These are phyloP conservation scores for Aspergillus fijiensis DNA, from an alignment of 2,329 filamentous ascomycete species.

Conservation along the genomic window DNA sequence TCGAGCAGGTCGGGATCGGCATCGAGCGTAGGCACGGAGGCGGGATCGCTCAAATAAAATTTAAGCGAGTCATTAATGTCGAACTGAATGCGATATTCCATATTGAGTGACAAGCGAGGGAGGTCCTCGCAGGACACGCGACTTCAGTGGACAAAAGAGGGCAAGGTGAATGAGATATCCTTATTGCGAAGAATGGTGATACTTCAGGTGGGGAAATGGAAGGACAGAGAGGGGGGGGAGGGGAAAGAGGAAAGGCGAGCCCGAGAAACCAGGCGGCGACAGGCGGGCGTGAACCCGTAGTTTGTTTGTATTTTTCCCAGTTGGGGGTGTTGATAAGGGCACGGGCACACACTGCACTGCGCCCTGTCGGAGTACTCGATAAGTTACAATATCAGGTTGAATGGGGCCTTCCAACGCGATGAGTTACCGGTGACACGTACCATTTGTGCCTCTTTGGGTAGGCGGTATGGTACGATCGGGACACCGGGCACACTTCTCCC, in stretches of 20 bases:
- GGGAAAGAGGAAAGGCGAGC: constrained; percentile 15
- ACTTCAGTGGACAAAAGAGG: not conserved
- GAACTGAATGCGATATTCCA: constrained; percentile 70
- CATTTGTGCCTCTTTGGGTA: not conserved
- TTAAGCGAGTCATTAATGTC: constrained; percentile 97
- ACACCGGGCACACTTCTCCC: too few relatives aligned
- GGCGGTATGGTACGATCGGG: not conserved
- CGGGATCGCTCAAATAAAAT: constrained; percentile 91
- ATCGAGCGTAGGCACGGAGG: constrained; percentile 78
- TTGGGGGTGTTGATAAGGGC: constrained; percentile 18
- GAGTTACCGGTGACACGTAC: not conserved
- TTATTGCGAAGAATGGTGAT: not conserved
- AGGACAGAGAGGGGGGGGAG: not conserved
- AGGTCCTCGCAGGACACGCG: constrained; percentile 17
- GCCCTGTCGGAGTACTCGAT: too few relatives aligned
- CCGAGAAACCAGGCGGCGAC: constrained; percentile 6
- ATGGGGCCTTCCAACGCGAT: not conserved
- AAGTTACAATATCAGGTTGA: too few relatives aligned
- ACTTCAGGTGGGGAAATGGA: not conserved
- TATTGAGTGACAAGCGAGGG: constrained; percentile 50
- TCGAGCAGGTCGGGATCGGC: constrained; percentile 80
- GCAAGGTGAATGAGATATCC: not conserved
- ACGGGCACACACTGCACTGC: not conserved
- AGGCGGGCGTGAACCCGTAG: constrained; percentile 11
- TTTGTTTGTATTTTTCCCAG: constrained; percentile 35